These are phyloP conservation scores for Phytophthora crassamura DNA, from an alignment of 352 stramenopile species.

Conservation along the genomic window DNA sequence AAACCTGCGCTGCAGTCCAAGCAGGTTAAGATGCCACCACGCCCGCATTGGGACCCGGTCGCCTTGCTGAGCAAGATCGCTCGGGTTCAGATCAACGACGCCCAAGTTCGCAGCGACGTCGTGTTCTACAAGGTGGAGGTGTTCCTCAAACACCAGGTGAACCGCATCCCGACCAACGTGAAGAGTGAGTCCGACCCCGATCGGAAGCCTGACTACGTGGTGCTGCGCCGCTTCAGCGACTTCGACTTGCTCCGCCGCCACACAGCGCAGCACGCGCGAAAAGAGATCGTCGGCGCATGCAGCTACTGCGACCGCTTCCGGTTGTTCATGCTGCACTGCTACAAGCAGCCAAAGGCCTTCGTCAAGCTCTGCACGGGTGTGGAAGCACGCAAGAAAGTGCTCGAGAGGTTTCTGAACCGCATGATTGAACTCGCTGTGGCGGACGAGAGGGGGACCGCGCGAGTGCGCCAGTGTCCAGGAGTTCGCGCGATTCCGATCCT, in stretches of 20 bases:
- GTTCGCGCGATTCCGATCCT: slow-evolving; percentile 26
- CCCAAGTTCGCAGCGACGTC: slow-evolving; percentile 40
- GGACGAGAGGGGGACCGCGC: neutral
- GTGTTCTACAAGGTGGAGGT: slow-evolving; percentile 54
- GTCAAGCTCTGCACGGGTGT: slow-evolving; percentile 39
- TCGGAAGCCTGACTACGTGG: slow-evolving; percentile 33
- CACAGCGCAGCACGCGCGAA: slow-evolving; percentile 22
- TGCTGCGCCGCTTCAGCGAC: slow-evolving; percentile 35
- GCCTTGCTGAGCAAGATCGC: slow-evolving; percentile 39
- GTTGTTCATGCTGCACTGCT: slow-evolving; percentile 29
- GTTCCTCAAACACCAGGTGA: slow-evolving; percentile 50
- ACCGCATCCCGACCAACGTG: slow-evolving; percentile 54
- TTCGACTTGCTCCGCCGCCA: slow-evolving; percentile 36
- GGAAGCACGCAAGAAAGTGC: slow-evolving; percentile 47
- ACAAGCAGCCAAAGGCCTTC: slow-evolving; percentile 36
- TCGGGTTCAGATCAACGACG: slow-evolving; percentile 41
- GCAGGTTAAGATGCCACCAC: neutral
- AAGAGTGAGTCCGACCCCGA: neutral
- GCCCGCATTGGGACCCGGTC: slow-evolving; percentile 12
- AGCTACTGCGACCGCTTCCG: slow-evolving; percentile 36
- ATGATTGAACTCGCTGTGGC: slow-evolving; percentile 28
- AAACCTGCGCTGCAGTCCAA: neutral
- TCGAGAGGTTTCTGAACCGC: slow-evolving; percentile 40
- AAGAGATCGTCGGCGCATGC: slow-evolving; percentile 24
- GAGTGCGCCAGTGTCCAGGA: slow-evolving; percentile 18